Percentiles rank a stretch among this genome's conserved stretches.
These are phyloP conservation scores for Beverwykella pulmonaria DNA, from an alignment of 495 filamentous ascomycete species.

Conservation along the genomic window DNA sequence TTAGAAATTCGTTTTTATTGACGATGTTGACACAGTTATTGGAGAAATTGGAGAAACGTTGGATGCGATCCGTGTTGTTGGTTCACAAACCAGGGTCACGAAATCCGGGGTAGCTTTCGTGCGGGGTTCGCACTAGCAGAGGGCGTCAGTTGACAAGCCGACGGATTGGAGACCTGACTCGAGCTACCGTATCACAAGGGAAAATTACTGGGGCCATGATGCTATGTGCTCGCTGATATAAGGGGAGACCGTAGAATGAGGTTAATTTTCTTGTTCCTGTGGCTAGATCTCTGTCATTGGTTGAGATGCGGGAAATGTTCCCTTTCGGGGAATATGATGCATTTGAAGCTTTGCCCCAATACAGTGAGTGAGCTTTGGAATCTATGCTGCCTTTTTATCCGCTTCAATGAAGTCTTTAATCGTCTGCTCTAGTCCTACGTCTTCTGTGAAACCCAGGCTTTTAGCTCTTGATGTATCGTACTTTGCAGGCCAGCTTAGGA, in stretches of 20 bases:
- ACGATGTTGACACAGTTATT: no score
- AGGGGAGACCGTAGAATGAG: no score
- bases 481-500: slow-evolving; percentile 37
- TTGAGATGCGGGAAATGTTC: no score
- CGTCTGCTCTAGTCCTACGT: slow-evolving; percentile 36
- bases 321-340: no score
- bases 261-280: no score
- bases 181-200: no score
- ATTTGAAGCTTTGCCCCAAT: no score
- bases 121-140: slow-evolving; percentile 11
- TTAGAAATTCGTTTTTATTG: not conserved
- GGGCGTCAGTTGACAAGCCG: not conserved
- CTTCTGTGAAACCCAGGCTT: slow-evolving; percentile 34
- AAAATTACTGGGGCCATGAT: no score
- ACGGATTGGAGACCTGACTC: not conserved
- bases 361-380: not conserved
- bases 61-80: not conserved
- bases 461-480: slow-evolving; percentile 38
- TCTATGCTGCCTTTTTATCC: slow-evolving; percentile 15
- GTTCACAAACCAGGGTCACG: slow-evolving; percentile 5
- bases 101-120: slow-evolving; percentile 26
- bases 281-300: no score
- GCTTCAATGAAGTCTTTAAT: slow-evolving; percentile 36
- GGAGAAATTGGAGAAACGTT: not conserved
- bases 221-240: no score